Conservation (phyloP, 495 filamentous ascomycete genomes). For the Lasiosphaeria ovina region DNA sequence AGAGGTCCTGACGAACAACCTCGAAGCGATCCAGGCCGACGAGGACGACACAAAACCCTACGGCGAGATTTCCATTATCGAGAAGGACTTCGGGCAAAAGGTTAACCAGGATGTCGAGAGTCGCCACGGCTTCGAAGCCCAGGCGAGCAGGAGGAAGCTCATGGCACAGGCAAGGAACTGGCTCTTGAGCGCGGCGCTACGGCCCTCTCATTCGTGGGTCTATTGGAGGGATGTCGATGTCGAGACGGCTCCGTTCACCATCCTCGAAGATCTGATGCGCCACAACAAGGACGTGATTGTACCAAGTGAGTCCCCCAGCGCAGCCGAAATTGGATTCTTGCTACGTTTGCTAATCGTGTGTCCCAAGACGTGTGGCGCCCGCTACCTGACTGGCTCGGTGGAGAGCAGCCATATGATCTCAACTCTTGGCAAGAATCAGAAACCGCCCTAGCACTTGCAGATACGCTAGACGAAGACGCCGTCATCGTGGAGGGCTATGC, state of each 20-base stretch:
- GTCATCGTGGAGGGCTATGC: conserved; percentile 99
- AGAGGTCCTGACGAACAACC: conserved; percentile 65
- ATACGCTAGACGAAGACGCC: conserved; percentile 95
- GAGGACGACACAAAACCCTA: conserved; percentile 75
- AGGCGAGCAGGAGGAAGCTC: conserved; percentile 87
- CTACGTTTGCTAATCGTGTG: neutral
- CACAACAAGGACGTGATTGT: conserved; percentile 99
- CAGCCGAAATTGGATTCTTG: neutral
- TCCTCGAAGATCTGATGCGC: conserved; percentile 96
- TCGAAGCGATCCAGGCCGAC: conserved; percentile 78
- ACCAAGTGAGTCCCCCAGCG: conserved; percentile 71
- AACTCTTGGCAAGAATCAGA: conserved; percentile 99
- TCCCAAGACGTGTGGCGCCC: conserved; percentile 92
- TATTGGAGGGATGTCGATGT: conserved; percentile 99
- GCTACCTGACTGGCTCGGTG: conserved; percentile 97
- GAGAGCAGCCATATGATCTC: conserved; percentile 97
- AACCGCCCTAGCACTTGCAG: conserved; percentile 88
- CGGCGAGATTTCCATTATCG: conserved; percentile 95
- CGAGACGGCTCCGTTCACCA: conserved; percentile 92
- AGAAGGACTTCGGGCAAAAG: conserved; percentile 98
- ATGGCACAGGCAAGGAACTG: conserved; percentile 99
- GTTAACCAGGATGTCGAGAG: conserved; percentile 98
- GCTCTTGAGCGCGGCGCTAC: conserved; percentile 88
- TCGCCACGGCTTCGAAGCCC: conserved; percentile 95
- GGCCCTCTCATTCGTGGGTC: conserved; percentile 97